Percentiles rank a stretch among this genome's conserved stretches.
Evolutionary conservation across 2,329 filamentous ascomycete genomes (phyloP).

Genomic region (Colletotrichum horii): DNA sequence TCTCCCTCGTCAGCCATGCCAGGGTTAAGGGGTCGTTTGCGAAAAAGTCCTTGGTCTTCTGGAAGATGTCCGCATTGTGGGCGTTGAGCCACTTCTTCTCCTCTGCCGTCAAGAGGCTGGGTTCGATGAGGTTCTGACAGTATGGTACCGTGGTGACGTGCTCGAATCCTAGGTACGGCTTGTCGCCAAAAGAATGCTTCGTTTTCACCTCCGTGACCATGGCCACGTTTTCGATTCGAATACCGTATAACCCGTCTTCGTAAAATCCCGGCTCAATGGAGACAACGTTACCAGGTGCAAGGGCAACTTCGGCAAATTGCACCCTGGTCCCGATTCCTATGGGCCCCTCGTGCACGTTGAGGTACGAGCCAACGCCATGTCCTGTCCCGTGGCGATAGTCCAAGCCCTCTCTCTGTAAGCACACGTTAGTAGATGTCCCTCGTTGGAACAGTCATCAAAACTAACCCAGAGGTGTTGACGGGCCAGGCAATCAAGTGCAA

Average conservation of each 20-base stretch:
- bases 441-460: slow-evolving; percentile 3
- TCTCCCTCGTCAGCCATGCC: slow-evolving; percentile 88
- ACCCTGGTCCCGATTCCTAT: slow-evolving; percentile 94
- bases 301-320: slow-evolving; percentile 87
- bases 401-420: slow-evolving; percentile 69
- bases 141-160: slow-evolving; percentile 97
- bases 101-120: slow-evolving; percentile 68
- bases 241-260: slow-evolving; percentile 92
- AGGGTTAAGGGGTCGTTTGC: slow-evolving; percentile 72
- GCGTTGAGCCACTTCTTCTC: slow-evolving; percentile 89
- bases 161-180: slow-evolving; percentile 93
- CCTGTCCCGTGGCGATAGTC: slow-evolving; percentile 97
- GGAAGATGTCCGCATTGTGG: slow-evolving; percentile 80
- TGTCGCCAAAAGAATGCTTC: slow-evolving; percentile 87
- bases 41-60: slow-evolving; percentile 82
- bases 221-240: slow-evolving; percentile 95
- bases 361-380: slow-evolving; percentile 91
- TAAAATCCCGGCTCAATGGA: slow-evolving; percentile 98
- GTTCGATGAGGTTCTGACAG: slow-evolving; percentile 86
- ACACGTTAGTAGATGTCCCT: slow-evolving; percentile 22
- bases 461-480: slow-evolving; percentile 90
- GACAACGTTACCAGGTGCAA: slow-evolving; percentile 91
- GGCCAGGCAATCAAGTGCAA: slow-evolving; percentile 86
- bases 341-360: slow-evolving; percentile 97
- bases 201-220: slow-evolving; percentile 91